Base-by-base conservation (phyloP, 1,139 yeast genomes). In the Keqinozyma sinolaborantium region DNA sequence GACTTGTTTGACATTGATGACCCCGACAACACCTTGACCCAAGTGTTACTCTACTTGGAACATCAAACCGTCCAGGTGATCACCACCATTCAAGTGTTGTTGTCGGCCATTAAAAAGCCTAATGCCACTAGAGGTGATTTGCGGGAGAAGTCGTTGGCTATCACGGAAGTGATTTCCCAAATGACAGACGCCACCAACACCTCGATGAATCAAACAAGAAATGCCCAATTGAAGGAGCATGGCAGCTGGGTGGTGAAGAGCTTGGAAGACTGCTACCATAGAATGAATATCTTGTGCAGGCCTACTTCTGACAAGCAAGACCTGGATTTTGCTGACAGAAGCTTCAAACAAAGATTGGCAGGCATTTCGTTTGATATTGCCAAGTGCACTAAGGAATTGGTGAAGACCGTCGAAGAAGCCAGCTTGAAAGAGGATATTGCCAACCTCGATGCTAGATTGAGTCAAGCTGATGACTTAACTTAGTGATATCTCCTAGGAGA, bases 321-420 rank as follows among this genome's bases (percentile, higher is more conserved):
- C 41, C 65, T 58, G 23, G 83, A 78, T 33, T 79, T 74, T 53
- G 96, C 97, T 4, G 95, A 88, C 53, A 85, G 90, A 55, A 84
- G 84, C 44, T 83, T 87, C 64, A 84, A 83, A 58, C 97, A 90
- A 60, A 75, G 97, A 45, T 74, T 92, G 43, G 97, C 97, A 0
- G 97, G 97, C 2, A 83, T 88, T 42, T 88, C 96, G 14, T 92
- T 88, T 61, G 97, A 92, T 54, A 86, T 90, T 64, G 97, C 97
- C 29, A 87, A 92, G 58, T 84, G 95, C 56, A 90, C 97, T 9
- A 90, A 90, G 56, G 97, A 90, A 57, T 73, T 90, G 53, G 97
- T 90, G 23, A 90, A 88, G 64, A 84, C 95, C 2, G 96, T 90
- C 5, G 97, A 90, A 56, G 97, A 88, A 52, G 95, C 95, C 16